A percentile compares a stretch with the other conserved stretches of the same genome.
These are phyloP conservation scores for Blastocystis sp. DNA, from an alignment of 352 stramenopile genomes.

Conservation along the genomic window DNA sequence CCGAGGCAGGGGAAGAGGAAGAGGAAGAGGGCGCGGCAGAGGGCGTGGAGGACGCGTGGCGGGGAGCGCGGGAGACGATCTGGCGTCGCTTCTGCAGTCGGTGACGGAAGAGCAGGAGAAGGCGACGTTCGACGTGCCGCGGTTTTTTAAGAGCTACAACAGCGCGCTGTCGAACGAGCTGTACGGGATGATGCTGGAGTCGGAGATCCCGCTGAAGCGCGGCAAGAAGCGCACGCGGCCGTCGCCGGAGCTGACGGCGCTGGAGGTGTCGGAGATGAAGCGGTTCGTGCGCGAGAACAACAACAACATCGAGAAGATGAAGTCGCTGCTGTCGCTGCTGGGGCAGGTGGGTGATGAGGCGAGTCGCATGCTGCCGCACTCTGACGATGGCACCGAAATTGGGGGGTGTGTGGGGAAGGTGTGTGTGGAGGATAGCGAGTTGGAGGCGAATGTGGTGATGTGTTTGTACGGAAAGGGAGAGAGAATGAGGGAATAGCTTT, in stretches of 20 bases:
- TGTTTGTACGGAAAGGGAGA: background rate
- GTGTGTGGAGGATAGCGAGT: background rate
- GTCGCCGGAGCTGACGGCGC: background rate
- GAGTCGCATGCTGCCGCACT: background rate
- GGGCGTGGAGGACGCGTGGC: background rate
- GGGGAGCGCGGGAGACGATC: background rate
- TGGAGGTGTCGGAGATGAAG: background rate
- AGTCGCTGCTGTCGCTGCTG: background rate
- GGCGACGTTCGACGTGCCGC: background rate
- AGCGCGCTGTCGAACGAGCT: background rate
- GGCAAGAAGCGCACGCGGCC: slow-evolving; percentile 1
- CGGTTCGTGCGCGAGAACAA: slow-evolving; percentile 1
- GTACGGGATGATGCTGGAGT: slow-evolving; percentile 4
- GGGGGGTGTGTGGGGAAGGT: background rate
- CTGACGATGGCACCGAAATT: background rate
- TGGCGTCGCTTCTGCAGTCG: background rate
- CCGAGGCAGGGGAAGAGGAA: background rate
- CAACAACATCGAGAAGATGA: slow-evolving; percentile 10
- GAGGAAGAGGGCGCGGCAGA: background rate
- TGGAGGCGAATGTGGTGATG: background rate
- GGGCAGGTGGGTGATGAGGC: background rate
- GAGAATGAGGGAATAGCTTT: background rate
- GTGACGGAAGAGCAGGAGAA: background rate
- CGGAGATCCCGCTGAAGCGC: background rate
- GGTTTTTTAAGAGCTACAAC: slow-evolving; percentile 10